Evolutionary conservation across 2,329 filamentous ascomycete species (phyloP).

Genomic region (Helotiales sp.): DNA sequence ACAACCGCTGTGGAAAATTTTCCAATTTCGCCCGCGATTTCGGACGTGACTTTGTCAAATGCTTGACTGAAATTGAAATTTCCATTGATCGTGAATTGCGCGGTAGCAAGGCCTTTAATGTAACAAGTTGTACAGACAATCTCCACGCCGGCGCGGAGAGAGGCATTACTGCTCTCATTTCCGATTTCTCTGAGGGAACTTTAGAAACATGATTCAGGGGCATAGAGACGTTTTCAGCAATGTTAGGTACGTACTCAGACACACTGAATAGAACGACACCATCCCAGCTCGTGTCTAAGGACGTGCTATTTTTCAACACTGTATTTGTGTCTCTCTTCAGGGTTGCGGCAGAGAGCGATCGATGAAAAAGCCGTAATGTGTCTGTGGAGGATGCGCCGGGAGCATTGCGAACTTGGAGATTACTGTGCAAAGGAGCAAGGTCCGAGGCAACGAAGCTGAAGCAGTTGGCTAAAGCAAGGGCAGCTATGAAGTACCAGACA

Average conservation of each 20-base stretch:
- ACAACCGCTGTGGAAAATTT: conserved; percentile 44
- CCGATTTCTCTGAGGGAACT: conserved; percentile 10
- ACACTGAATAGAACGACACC: conserved; percentile 46
- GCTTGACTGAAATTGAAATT: conserved; percentile 48
- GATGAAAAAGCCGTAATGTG: conserved; percentile 26
- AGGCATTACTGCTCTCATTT: conserved; percentile 29
- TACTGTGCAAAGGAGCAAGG: conserved; percentile 3
- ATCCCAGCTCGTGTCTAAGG: conserved; percentile 49
- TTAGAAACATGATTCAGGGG: not conserved
- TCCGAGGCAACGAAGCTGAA: conserved; percentile 13
- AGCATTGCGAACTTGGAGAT: conserved; percentile 37
- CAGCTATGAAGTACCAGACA: not conserved
- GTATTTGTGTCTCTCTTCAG: conserved; percentile 31
- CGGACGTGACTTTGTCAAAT: conserved; percentile 43
- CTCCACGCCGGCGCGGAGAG: conserved; percentile 43
- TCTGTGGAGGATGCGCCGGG: conserved; percentile 23
- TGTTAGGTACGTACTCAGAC: conserved; percentile 30
- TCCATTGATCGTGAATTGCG: conserved; percentile 49
- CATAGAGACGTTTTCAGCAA: not conserved
- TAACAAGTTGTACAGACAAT: conserved; percentile 57
- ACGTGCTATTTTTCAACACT: conserved; percentile 41
- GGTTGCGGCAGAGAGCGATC: conserved; percentile 6
- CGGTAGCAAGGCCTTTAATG: conserved; percentile 52
- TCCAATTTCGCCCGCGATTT: conserved; percentile 43
- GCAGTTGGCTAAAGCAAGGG: conserved; percentile 9